phyloP scores from a whole-genome alignment of 1,139 yeast species.

The Kazachstania sp. region DNA sequence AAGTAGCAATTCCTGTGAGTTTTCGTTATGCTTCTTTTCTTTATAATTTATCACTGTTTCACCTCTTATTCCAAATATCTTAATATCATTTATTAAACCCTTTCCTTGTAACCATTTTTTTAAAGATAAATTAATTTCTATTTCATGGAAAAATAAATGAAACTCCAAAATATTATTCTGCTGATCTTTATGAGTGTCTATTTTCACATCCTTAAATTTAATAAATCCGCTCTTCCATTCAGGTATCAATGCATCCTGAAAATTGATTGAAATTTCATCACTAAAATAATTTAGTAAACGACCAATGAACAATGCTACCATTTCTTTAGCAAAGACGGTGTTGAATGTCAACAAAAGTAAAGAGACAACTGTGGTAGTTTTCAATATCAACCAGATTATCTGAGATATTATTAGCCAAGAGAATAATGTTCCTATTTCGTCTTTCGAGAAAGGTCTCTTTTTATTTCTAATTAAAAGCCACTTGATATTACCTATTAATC shows the following conservation, averaged over 20 bases:
- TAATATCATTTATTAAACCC: conserved; percentile 57
- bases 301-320: conserved; percentile 33
- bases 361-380: conserved; percentile 58
- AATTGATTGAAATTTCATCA: conserved; percentile 34
- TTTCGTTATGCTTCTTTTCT: conserved; percentile 14
- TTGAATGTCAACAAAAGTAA: conserved; percentile 42
- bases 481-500: conserved; percentile 44
- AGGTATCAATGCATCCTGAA: conserved; percentile 40
- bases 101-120: conserved; percentile 63
- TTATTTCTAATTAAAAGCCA: conserved; percentile 49
- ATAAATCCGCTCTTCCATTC: conserved; percentile 52
- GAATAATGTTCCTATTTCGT: conserved; percentile 50
- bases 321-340: conserved; percentile 35
- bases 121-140: conserved; percentile 53
- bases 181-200: conserved; percentile 28
- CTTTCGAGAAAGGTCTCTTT: conserved; percentile 39
- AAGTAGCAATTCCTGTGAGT: conserved; percentile 15
- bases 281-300: conserved; percentile 28
- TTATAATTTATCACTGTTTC: conserved; percentile 27
- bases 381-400: conserved; percentile 43
- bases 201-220: conserved; percentile 44
- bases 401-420: conserved; percentile 33
- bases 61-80: conserved; percentile 56
- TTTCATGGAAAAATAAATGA: conserved; percentile 42
- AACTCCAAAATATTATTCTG: conserved; percentile 17